phyloP scores from a whole-genome alignment of 352 stramenopile genomes.

The Phytophthora litchii region DNA sequence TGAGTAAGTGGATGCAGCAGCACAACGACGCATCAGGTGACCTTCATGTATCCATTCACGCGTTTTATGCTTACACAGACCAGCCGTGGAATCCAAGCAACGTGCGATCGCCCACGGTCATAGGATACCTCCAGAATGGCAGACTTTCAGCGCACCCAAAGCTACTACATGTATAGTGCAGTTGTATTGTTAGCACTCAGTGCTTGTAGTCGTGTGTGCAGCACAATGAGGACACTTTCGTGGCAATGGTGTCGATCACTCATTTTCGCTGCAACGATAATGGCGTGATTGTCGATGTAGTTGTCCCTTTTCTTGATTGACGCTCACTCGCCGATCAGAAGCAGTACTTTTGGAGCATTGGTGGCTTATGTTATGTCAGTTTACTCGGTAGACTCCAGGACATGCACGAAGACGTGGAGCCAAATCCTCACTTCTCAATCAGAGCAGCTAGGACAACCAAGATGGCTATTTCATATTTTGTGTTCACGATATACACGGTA shows the following conservation, averaged over 20 bases:
- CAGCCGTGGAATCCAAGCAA: constrained; percentile 7
- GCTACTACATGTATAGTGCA: too few relatives aligned
- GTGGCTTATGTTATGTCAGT: too few relatives aligned
- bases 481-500: background rate
- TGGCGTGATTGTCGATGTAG: too few relatives aligned
- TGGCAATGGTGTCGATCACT: background rate
- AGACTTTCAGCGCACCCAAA: background rate
- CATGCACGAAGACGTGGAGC: too few relatives aligned
- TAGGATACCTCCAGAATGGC: background rate
- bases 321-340: constrained; percentile 24
- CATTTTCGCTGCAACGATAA: background rate
- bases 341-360: constrained; percentile 17
- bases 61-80: constrained; percentile 29
- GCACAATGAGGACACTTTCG: background rate
- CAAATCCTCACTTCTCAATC: constrained; percentile 31
- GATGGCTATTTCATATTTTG: constrained; percentile 10
- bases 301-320: constrained; percentile 13
- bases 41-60: constrained; percentile 24
- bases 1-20: constrained; percentile 14
- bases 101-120: background rate
- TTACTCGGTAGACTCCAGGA: too few relatives aligned
- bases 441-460: constrained; percentile 8
- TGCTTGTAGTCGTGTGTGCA: too few relatives aligned
- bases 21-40: constrained; percentile 5
- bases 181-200: too few relatives aligned